These are phyloP conservation scores for Berkeleyomyces basicola DNA, from an alignment of 2,329 filamentous ascomycete species.

Conservation along the genomic window DNA sequence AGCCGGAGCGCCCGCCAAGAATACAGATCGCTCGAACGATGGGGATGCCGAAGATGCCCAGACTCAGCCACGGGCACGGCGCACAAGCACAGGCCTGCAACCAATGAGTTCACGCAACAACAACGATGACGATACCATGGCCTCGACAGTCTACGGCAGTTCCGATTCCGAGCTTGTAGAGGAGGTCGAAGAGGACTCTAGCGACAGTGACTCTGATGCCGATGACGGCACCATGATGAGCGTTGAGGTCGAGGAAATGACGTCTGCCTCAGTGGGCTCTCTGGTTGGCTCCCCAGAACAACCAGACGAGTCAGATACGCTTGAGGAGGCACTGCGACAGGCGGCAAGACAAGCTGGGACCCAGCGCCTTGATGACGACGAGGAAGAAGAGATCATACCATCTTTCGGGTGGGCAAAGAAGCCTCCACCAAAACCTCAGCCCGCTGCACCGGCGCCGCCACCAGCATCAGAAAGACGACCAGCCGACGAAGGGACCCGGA, in stretches of 20 bases:
- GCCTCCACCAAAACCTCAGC: conserved; percentile 13
- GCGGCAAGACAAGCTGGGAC: conserved; percentile 63
- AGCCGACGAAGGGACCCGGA: conserved; percentile 13
- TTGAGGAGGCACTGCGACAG: conserved; percentile 63
- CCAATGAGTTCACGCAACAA: conserved; percentile 48
- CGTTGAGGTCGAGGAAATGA: conserved; percentile 62
- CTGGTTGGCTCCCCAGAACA: conserved; percentile 43
- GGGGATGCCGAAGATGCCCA: conserved; percentile 26
- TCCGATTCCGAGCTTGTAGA: conserved; percentile 38
- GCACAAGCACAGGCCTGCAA: conserved; percentile 37
- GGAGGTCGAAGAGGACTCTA: conserved; percentile 34
- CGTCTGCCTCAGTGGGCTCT: conserved; percentile 49
- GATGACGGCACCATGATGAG: conserved; percentile 70
- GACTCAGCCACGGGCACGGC: conserved; percentile 25
- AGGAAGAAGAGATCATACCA: conserved; percentile 45
- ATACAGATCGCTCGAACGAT: neutral
- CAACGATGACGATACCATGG: conserved; percentile 48
- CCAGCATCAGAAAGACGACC: neutral
- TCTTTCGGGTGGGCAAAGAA: conserved; percentile 62
- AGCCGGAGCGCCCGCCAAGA: neutral
- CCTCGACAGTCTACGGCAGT: conserved; percentile 60
- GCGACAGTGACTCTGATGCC: conserved; percentile 41
- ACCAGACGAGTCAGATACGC: conserved; percentile 44
- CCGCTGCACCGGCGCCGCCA: conserved; percentile 13
- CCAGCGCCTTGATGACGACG: conserved; percentile 38